Base-by-base conservation (phyloP, 305 asterid genomes). In the Andrographis paniculata region DNA sequence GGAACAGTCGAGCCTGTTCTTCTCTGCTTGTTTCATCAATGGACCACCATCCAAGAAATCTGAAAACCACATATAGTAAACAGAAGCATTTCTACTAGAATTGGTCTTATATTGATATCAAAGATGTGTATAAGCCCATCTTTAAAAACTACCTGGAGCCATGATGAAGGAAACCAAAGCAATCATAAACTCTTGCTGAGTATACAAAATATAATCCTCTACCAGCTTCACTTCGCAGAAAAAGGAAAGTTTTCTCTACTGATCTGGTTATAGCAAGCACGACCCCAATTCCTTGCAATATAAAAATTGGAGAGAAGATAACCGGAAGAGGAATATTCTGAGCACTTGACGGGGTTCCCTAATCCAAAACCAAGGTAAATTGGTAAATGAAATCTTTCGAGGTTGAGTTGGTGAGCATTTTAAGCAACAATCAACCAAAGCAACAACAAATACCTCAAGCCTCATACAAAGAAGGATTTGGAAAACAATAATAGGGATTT, bases 21-120 rank as follows among this genome's bases (percentile, higher is more conserved):
- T 91, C 99, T 70, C 84, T 75, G 71, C 94, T 87, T 66, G 80
- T 75, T 68, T 87, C 96, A 67, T 91, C 99, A 46, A 91, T 80
- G 50, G 96, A 87, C 99, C 99, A 91, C 99, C 96, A 91, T 58
- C 99, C 99, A 52, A 91, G 94, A 51, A 91, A 72, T 73, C 98
- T 89, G 75, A 50, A 58, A 33, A 13, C 36, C 48, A 28, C 47
- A 23, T 15, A 20, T 24, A 50, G 20, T 14, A 22, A 9, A 35
- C 48, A 6, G 13, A 38, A 17, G 33, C 66, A 57, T 52, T 36
- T 24, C 37, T 37, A 27, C 17, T 8, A 23, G 28, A 51, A 20
- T 22, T 33, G 22, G 42, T 33, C 8, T 11, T 33, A 2, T 11
- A 10, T 7, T 13, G n/a, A 33, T n/a, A 33, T 2, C 12, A 13